Conservation (phyloP, 345 rosid species). For the Hibiscus syriacus region DNA sequence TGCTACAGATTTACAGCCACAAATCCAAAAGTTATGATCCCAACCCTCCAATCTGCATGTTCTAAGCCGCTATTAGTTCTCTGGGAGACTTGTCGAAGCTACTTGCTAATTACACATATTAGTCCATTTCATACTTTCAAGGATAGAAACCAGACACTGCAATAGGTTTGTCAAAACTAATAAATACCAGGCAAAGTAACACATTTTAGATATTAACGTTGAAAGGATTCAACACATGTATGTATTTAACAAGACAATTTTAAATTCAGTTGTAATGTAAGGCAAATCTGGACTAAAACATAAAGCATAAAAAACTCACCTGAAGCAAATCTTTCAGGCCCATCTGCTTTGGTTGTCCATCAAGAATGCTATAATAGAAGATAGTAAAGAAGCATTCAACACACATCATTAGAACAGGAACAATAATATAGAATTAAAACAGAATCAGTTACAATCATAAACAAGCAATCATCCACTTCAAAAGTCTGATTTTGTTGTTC, state of each 20-base stretch:
- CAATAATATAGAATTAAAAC: background rate
- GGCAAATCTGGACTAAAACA: background rate
- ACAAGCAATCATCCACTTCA: background rate
- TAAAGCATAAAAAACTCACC: conserved; percentile 32
- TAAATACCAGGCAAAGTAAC: background rate
- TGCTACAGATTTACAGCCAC: background rate
- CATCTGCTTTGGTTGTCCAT: conserved; percentile 91
- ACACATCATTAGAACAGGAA: background rate
- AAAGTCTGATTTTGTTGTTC: background rate
- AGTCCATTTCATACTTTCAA: background rate
- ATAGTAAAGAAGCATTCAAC: conserved; percentile 3
- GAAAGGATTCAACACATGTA: background rate
- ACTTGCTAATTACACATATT: background rate
- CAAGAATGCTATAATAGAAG: conserved; percentile 49
- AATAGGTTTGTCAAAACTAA: background rate
- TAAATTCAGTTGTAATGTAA: background rate
- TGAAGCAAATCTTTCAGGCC: conserved; percentile 84
- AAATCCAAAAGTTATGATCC: background rate
- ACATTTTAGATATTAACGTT: background rate
- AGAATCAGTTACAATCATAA: background rate
- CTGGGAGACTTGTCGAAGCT: no score
- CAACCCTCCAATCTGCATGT: background rate
- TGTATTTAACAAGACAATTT: background rate
- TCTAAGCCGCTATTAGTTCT: background rate
- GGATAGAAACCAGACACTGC: background rate